Conservation (phyloP, 345 rosid genomes). For the Pugionium dolabratum region DNA sequence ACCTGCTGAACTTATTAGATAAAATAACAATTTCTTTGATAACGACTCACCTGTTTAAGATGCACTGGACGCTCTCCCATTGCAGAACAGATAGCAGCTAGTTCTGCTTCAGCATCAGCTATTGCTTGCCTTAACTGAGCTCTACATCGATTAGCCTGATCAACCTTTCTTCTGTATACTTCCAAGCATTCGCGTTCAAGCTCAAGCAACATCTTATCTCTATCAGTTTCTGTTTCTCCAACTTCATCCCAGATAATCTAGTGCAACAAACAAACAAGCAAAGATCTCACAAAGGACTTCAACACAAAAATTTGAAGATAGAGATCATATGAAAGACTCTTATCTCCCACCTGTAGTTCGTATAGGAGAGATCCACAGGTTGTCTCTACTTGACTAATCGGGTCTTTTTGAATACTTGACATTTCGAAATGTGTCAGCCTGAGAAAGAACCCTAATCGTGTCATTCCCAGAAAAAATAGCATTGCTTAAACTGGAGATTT, state of each 20-base stretch:
- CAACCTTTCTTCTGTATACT: conserved; percentile 93
- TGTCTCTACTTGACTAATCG: conserved; percentile 69
- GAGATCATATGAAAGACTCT: conserved; percentile 1
- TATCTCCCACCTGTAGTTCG: conserved; percentile 71
- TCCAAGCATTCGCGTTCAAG: conserved; percentile 93
- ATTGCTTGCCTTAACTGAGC: conserved; percentile 84
- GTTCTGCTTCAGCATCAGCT: conserved; percentile 89
- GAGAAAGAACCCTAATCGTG: conserved; percentile 16
- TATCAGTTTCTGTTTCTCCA: conserved; percentile 81
- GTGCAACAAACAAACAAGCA: conserved; percentile 8
- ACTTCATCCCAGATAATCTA: conserved; percentile 98
- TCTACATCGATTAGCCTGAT: conserved; percentile 75
- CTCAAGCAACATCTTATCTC: conserved; percentile 87
- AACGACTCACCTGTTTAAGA: conserved; percentile 68
- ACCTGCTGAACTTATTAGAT: neutral
- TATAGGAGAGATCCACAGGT: conserved; percentile 79
- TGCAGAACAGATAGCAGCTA: conserved; percentile 83
- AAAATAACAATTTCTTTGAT: too few species aligned
- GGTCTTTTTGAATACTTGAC: conserved; percentile 49
- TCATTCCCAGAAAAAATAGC: conserved; percentile 1
- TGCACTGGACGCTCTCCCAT: conserved; percentile 93
- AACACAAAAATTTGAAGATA: neutral
- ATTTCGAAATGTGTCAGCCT: conserved; percentile 45
- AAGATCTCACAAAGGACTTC: neutral
- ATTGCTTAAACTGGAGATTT: neutral